Percentiles rank a stretch among this genome's conserved stretches.
These are phyloP conservation scores for Fomitopsis serialis DNA, from an alignment of 768 basidiomycete species.

Conservation along the genomic window DNA sequence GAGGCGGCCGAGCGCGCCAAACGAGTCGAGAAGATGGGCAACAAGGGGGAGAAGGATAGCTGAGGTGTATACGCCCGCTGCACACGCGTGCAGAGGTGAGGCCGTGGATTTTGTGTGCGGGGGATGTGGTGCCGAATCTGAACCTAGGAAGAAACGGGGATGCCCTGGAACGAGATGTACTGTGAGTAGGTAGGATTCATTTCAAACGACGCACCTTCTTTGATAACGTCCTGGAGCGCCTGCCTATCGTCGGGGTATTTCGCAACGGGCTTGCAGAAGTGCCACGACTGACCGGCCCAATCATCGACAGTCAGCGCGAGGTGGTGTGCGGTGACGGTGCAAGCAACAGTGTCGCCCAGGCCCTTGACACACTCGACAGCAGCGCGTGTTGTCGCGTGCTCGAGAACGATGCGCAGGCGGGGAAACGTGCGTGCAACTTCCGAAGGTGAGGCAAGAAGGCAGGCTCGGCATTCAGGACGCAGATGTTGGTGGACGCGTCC, in stretches of 20 bases:
- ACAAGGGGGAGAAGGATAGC: constrained; percentile 87
- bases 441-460: constrained; percentile 84
- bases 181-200: no score
- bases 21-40: constrained; percentile 83
- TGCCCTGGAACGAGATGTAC: constrained; percentile 49
- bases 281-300: constrained; percentile 92
- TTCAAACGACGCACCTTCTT: constrained; percentile 54
- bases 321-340: constrained; percentile 97
- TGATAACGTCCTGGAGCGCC: constrained; percentile 74
- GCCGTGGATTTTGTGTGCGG: constrained; percentile 61
- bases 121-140: constrained; percentile 94
- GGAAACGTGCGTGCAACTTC: constrained; percentile 78
- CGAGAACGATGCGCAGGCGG: constrained; percentile 87
- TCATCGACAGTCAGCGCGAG: constrained; percentile 91
- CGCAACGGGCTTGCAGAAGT: constrained; percentile 97
- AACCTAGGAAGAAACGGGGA: constrained; percentile 94
- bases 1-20: constrained; percentile 79
- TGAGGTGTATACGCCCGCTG: constrained; percentile 95
- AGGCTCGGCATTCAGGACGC: constrained; percentile 90
- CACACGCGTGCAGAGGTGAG: constrained; percentile 69
- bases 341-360: constrained; percentile 80
- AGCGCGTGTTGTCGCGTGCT: constrained; percentile 92
- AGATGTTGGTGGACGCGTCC: constrained; percentile 73
- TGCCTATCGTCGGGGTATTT: constrained; percentile 91
- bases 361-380: constrained; percentile 83